phyloP scores from a whole-genome alignment of 441 rosid species.

The Corymbia citriodora region DNA sequence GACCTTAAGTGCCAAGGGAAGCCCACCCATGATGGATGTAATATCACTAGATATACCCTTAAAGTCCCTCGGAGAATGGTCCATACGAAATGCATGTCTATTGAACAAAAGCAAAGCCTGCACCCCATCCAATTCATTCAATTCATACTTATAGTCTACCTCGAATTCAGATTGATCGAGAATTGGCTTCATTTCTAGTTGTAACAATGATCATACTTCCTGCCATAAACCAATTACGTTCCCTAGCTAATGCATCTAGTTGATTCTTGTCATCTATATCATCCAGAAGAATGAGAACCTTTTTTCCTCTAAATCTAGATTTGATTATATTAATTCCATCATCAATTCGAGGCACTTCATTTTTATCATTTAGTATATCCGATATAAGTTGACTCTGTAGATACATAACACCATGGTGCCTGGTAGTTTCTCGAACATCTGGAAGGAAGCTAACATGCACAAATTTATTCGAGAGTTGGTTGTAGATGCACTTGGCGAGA shows the following conservation, averaged over 20 bases:
- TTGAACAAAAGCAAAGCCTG: background rate
- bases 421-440: background rate
- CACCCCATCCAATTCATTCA: rapidly evolving
- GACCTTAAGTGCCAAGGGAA: no score
- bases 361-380: rapidly evolving
- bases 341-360: background rate
- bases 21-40: no score
- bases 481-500: rapidly evolving
- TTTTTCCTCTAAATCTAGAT: no score
- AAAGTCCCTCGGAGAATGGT: background rate
- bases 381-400: rapidly evolving
- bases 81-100: rapidly evolving
- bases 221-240: background rate
- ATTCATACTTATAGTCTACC: rapidly evolving
- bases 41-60: rapidly evolving
- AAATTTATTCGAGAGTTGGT: rapidly evolving
- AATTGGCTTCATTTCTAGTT: rapidly evolving
- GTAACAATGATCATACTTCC: background rate
- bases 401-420: rapidly evolving
- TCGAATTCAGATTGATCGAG: background rate
- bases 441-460: rapidly evolving
- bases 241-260: rapidly evolving
- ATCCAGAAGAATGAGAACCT: background rate
- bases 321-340: background rate
- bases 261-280: background rate